Base-by-base conservation (phyloP, 164 flowering plant genomes). In the Annona cherimola region DNA sequence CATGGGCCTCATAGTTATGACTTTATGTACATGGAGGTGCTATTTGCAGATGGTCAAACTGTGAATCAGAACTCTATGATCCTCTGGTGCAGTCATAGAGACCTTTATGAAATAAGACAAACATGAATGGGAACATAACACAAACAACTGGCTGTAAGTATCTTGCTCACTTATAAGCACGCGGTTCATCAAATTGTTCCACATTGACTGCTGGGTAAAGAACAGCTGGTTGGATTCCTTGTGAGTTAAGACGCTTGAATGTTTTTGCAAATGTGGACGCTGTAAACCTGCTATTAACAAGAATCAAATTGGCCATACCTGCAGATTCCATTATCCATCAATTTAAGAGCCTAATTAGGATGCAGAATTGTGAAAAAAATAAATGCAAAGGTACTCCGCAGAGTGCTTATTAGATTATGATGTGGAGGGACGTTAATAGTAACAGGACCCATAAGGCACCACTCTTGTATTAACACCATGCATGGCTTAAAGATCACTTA, bases 231-330 rank as follows among this genome's bases (percentile, higher is more conserved):
- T 50, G 83, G 74, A 89, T 79, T 69, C 96, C 96, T 74, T 80
- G 84, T 5, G 88, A 78, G 79, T 90, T 70, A 74, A 94, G 95
- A 76, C 64, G 76, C 83, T 84, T 90, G 81, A 92, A 93, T 67
- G 99, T 94, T 19, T 76, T 82, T 42, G 96, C 93, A 86, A 94
- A 94, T 63, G 93, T 91, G 41, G 93, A 81, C 26, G 92, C 97
- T 45, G 98, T 92, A 80, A 94, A 94, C 73, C 80, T 90, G 85
- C 99, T 94, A 80, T 94, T 94, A 35, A 93, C 99, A 63, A 92
- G 88, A 77, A 91, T 81, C 76, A 91, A 70, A 84, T 94, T 98
- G 18, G 99, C 95, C 97, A 91, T 91, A 66, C 99, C 99, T 94
- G 85, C 62, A 76, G 39, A 68, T 62, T 43, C 71, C 35, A 63